Base-by-base conservation (phyloP, 495 filamentous ascomycete genomes). In the Talaromyces wortmannii region DNA sequence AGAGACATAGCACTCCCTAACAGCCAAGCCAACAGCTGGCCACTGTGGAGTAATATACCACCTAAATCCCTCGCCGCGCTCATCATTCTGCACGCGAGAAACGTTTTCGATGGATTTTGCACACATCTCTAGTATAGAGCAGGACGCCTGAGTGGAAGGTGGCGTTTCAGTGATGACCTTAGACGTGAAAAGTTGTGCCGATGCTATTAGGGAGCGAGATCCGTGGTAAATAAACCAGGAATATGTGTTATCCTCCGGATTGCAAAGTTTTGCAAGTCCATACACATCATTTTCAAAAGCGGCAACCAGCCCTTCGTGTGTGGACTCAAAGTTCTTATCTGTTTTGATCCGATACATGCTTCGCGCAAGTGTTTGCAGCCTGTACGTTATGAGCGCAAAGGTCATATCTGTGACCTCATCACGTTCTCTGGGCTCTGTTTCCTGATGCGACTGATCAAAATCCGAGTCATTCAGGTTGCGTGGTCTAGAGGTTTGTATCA, bases 401-500 rank as follows among this genome's bases (percentile, higher is more conserved):
- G 70, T 69, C 61, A 69, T 63, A 30, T 73, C 71, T 12, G 50
- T 52, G 8, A 52, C 32, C 4, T 43, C 36, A 13, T 42, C 17
- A 0, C 50, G 33, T 29, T 42, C 33, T 17, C 8, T 6, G 7
- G 50, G 47, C 47, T 59, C 31, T 31, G 15, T 5, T 0, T 18
- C 49, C 10, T 12, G 15, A 43, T n/a, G 23, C 7, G 31, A 23
- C 1, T 12, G 11, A 17, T 53, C 23, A 12, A 45, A 30, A 53
- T 53, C 51, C 13, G 36, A 31, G 13, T 45, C 42, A 29, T 73
- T 70, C 53, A 70, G 59, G 40, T 73, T 69, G 2, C 59, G 51
- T 7, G 70, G 68, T 4, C 50, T 60, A 32, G 67, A 55, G 10
- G 59, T 58, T 31, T 66, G 55, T 5, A 71, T 48, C 66, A 67